Conservation (phyloP, 1,139 yeast genomes). For the Arxiozyma bovina region DNA sequence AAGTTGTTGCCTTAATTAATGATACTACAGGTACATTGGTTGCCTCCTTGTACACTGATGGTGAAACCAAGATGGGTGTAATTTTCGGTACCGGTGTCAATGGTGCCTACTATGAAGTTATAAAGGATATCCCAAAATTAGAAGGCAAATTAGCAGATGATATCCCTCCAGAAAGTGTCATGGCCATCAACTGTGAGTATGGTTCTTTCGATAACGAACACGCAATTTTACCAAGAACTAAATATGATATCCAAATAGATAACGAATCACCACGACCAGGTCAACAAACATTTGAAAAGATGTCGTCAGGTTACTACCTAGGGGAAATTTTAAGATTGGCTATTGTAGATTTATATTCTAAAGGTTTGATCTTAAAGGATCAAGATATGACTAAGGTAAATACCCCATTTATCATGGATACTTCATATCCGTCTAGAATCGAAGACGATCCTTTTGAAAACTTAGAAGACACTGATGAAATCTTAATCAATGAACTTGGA, state of each 20-base stretch:
- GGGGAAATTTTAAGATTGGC: slow-evolving; percentile 86
- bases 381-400: slow-evolving; percentile 58
- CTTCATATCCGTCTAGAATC: slow-evolving; percentile 76
- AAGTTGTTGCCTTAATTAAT: slow-evolving; percentile 85
- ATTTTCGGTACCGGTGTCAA: slow-evolving; percentile 98
- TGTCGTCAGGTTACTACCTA: slow-evolving; percentile 93
- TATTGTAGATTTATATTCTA: slow-evolving; percentile 60
- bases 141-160: slow-evolving; percentile 61
- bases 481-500: slow-evolving; percentile 51
- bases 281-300: slow-evolving; percentile 92
- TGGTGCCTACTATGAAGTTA: slow-evolving; percentile 87
- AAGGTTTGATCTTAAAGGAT: slow-evolving; percentile 56
- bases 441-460: slow-evolving; percentile 90
- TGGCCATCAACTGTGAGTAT: slow-evolving; percentile 98
- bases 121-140: slow-evolving; percentile 70
- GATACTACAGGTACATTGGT: slow-evolving; percentile 97
- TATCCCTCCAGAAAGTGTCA: slow-evolving; percentile 53
- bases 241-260: slow-evolving; percentile 75
- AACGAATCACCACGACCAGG: slow-evolving; percentile 89
- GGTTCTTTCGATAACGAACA: slow-evolving; percentile 96
- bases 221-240: slow-evolving; percentile 77
- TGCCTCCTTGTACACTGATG: slow-evolving; percentile 88
- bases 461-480: slow-evolving; percentile 61
- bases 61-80: slow-evolving; percentile 84
- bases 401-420: slow-evolving; percentile 66